Conservation (phyloP, 169 alveolate species). For the Perkinsus olseni region DNA sequence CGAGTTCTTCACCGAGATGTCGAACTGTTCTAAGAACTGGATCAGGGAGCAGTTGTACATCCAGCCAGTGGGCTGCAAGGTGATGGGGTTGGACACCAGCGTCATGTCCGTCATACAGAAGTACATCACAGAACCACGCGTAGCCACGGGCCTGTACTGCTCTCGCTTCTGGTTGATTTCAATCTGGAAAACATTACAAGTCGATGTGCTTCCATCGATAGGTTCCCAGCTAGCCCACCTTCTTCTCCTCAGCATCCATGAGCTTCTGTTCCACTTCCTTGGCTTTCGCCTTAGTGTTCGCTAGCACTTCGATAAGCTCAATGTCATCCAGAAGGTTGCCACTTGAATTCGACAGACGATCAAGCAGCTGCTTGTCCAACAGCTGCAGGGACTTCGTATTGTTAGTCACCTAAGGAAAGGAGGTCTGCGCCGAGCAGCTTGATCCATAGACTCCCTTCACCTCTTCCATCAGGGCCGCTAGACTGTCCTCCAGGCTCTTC, state of each 20-base stretch:
- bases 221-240: constrained; percentile 12
- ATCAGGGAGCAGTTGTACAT: constrained; percentile 89
- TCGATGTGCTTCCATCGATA: background rate
- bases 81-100: constrained; percentile 50
- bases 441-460: no score
- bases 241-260: constrained; percentile 57
- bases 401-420: constrained; percentile 50
- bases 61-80: constrained; percentile 54
- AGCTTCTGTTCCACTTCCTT: constrained; percentile 82
- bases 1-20: constrained; percentile 77
- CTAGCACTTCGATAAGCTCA: constrained; percentile 86
- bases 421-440: constrained; percentile 17
- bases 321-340: constrained; percentile 87
- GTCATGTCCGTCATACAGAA: constrained; percentile 86
- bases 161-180: constrained; percentile 90
- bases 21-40: constrained; percentile 89
- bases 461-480: constrained; percentile 72
- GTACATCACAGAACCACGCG: constrained; percentile 87
- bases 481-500: constrained; percentile 79
- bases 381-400: constrained; percentile 83
- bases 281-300: constrained; percentile 80
- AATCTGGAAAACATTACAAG: background rate
- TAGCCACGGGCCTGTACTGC: constrained; percentile 87
- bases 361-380: constrained; percentile 76
- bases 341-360: constrained; percentile 79